Conservation (phyloP, 2,329 filamentous ascomycete genomes). For the Aspergillus sp. region DNA sequence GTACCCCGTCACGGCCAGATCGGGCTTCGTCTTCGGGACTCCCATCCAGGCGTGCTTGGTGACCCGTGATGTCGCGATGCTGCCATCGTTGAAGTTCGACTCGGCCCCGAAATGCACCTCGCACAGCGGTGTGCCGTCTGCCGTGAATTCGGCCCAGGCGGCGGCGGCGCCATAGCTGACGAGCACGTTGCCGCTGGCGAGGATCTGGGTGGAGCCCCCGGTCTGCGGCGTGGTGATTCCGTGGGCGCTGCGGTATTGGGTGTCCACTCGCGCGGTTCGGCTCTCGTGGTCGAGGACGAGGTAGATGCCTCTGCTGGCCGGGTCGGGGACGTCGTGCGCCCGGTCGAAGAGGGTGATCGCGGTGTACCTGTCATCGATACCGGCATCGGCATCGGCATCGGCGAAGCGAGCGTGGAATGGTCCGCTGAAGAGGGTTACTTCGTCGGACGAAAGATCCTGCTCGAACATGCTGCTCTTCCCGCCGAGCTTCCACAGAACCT, state of each 20-base stretch:
- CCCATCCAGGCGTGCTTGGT: constrained; percentile 47
- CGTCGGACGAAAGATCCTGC: constrained; percentile 32
- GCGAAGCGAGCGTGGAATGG: constrained; percentile 45
- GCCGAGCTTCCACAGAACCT: constrained; percentile 44
- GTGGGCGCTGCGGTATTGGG: constrained; percentile 31
- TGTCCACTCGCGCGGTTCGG: constrained; percentile 36
- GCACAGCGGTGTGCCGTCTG: constrained; percentile 39
- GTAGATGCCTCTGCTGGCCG: constrained; percentile 35
- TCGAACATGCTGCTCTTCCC: constrained; percentile 37
- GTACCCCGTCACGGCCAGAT: constrained; percentile 11
- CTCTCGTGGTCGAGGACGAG: constrained; percentile 32
- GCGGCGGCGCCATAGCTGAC: constrained; percentile 43
- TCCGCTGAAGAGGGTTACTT: constrained; percentile 40
- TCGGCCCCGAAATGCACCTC: constrained; percentile 40
- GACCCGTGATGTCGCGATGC: constrained; percentile 42
- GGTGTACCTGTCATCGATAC: no score
- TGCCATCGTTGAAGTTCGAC: constrained; percentile 24
- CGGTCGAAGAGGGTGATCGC: constrained; percentile 36
- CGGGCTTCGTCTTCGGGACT: constrained; percentile 32
- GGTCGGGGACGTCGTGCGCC: constrained; percentile 15
- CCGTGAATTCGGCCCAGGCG: constrained; percentile 45
- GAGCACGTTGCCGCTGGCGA: constrained; percentile 37
- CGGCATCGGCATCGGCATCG: constrained; percentile 17
- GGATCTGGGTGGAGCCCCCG: constrained; percentile 37
- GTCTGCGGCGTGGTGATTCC: constrained; percentile 32